These are phyloP conservation scores for Sicyos baderoa DNA, from an alignment of 306 rosid genomes.

Conservation along the genomic window DNA sequence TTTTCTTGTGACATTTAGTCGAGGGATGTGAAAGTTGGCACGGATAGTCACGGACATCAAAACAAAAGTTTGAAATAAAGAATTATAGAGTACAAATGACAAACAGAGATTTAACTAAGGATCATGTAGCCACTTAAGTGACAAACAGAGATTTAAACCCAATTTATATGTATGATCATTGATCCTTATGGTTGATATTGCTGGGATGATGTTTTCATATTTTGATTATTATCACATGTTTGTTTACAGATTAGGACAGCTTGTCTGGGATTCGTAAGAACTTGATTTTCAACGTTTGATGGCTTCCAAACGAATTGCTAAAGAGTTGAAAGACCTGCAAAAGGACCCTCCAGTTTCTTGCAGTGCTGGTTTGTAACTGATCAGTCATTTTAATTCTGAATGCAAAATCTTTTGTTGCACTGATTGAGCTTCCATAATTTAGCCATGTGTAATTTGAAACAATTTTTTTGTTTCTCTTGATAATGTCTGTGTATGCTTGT, in stretches of 20 bases:
- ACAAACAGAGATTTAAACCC: background rate
- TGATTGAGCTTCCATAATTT: background rate
- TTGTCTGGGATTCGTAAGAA: background rate
- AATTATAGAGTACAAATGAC: too few relatives aligned
- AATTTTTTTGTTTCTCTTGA: background rate
- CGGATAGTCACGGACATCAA: too few relatives aligned
- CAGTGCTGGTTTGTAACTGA: constrained; percentile 45
- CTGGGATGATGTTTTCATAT: background rate
- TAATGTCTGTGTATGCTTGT: background rate
- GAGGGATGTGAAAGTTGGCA: too few relatives aligned
- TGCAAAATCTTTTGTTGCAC: background rate
- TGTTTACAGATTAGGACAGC: background rate
- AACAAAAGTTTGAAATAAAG: too few relatives aligned
- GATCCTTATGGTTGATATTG: background rate
- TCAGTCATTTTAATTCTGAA: background rate
- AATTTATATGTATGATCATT: background rate
- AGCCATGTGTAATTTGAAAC: constrained; percentile 2
- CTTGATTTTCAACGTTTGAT: constrained; percentile 20
- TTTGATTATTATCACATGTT: background rate
- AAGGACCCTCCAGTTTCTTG: constrained; percentile 60
- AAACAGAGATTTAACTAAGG: background rate
- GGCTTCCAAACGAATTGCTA: constrained; percentile 49
- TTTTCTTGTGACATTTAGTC: too few relatives aligned
- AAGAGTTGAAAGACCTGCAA: constrained; percentile 60
- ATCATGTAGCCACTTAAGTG: background rate